Base-by-base conservation (phyloP, 306 rosid genomes). In the Cucumis hystrix region DNA sequence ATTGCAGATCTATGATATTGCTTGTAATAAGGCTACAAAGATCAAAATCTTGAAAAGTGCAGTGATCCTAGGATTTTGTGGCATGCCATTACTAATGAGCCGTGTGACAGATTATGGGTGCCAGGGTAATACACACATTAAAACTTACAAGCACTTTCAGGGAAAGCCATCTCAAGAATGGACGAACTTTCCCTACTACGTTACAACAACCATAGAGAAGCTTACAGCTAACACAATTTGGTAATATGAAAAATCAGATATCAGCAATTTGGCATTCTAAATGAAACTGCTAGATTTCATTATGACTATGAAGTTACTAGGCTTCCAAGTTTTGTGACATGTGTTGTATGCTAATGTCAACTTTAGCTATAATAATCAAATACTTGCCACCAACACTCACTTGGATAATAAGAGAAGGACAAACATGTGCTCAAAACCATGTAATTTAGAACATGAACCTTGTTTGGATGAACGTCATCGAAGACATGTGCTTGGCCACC, bases 401-500 rank as follows among this genome's bases (percentile, higher is more conserved):
- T 72, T 58, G 78, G 74, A 72, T 66, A 84, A 78, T 51, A 63
- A 77, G 79, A 80, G 61, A 49, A 47, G 58, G 58, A 49, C 45
- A 72, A 72, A 72, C 43, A 25, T 71, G 61, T 6, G 77, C 2
- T 52, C 6, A 10, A 51, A 51, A 72, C 77, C 62, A 72, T 28
- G 45, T 52, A 72, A 51, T 72, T 35, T 72, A 72, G 77, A 51
- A 51, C 43, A 63, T 80, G 55, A 67, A 95, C 99, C 99, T 95
- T 95, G 80, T 95, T 89, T 43, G 97, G 98, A 80, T 89, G 97
- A 86, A 95, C 98, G 77, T 92, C 96, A 54, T 95, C 97, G 61
- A 95, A 95, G 65, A 95, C 99, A 77, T 95, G 99, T 86, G 99
- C 98, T 85, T 95, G 97, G 74, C 99, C 99, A 6, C 99, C 99